Evolutionary conservation across 2,329 filamentous ascomycete genomes (phyloP), one percentile per base, ranked within the genome.

Genomic region (Rasamsonia emersonii): DNA sequence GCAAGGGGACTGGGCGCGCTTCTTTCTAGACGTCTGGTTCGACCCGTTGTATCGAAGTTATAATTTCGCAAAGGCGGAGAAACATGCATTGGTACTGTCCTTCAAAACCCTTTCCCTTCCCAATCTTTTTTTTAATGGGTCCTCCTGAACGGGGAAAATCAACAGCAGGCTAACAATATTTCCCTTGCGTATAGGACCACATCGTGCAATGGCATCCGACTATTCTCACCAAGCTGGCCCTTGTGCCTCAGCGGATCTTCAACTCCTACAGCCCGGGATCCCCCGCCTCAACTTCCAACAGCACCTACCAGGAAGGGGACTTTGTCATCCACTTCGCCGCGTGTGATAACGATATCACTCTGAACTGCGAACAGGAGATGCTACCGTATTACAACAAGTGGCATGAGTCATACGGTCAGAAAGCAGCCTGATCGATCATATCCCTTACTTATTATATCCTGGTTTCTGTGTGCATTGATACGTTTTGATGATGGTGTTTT

Each of bases 181-280:
- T 37, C 25, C 9, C 21, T 35, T 36, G 27, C 18, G 34, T 18
- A 9, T 40, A 88, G 82, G 83, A 89, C 61, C 84, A 91, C 53
- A 82, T 89, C 44, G 77, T 85, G 19, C 89, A 94, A 67, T 98
- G 91, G 93, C 91, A 98, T 54, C 86, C 89, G 17, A 98, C 91
- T 0, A 81, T 98, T 26, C 73, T 98, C 8, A 86, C 89, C 21
- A 91, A 86, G 53, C 65, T 96, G 40, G 88, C 83, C 2, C 69
- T 98, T 14, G 70, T 98, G n/a, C 86, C 89, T 2, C 91, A 98
- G 59, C 75, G 80, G 31, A 68, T 72, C 19, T 65, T 98, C 54
- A 93, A 93, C 51, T 74, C 84, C 0, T 96, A 95, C 59, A 78
- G 70, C 39, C 53, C 56, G 26, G 59, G 63, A 31, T 62, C 61